Evolutionary conservation across 2,329 filamentous ascomycete genomes (phyloP), one percentile per base, ranked within the genome.

Genomic region (Coniochaeta sp.): DNA sequence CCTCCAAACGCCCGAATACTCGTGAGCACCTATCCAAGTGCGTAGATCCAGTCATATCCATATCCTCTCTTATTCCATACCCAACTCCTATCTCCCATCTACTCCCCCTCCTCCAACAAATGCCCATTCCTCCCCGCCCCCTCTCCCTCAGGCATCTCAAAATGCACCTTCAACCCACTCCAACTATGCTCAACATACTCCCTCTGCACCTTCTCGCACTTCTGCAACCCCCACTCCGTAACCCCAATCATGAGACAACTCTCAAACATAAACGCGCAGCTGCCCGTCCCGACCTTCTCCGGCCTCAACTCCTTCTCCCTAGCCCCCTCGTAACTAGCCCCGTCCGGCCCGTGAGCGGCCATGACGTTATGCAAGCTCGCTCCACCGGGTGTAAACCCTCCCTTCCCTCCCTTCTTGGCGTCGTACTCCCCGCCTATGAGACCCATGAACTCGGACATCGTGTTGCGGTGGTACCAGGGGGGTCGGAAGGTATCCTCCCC

Each of bases 151-250:
- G 75, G 72, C 60, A 61, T 61, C 61, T 70, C 68, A 75, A 85
- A 87, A 62, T 86, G 80, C 40, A 82, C 76, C 67, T 81, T 79
- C 50, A 88, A 70, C 0, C 78, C 78, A 26, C 76, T 83, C 90
- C 90, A 96, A 65, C 87, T 91, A 72, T 95, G 87, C 52, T 84
- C 81, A 63, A 83, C 91, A 63, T 94, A 95, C 52, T 80, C 80
- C 57, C 82, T 75, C 71, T 82, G 78, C 14, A 80, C 74, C 65
- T 79, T 79, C 57, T 71, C 66, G 51, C 77, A 92, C 55, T 80
- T 76, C 57, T 68, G 66, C 55, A 80, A 67, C 1, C 84, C 85
- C 84, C 85, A 89, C 53, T 86, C 79, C 1, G 85, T 87, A 26
- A 89, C 84, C 1, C 84, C 85, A 2, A 88, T 76, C 82, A 87